Conservation (phyloP, 306 rosid species). For the Citrullus colocynthis region DNA sequence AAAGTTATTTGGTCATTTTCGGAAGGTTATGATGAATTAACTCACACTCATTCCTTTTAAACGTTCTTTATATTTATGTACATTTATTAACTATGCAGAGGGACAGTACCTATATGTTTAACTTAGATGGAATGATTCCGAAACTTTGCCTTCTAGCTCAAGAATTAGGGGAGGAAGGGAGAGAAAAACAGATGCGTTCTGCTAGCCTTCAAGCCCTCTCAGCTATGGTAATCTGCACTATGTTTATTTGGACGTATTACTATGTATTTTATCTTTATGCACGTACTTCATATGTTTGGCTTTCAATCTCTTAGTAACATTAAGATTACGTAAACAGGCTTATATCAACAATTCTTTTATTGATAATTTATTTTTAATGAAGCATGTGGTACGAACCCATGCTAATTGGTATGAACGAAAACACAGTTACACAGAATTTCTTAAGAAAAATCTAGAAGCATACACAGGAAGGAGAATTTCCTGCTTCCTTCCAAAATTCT, state of each 20-base stretch:
- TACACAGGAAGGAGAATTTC: neutral
- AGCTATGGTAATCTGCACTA: slow-evolving; percentile 50
- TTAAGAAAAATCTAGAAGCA: neutral
- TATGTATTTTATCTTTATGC: slow-evolving; percentile 5
- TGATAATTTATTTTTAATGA: neutral
- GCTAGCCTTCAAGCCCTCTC: slow-evolving; percentile 80
- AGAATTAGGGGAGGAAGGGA: slow-evolving; percentile 70
- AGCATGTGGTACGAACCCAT: neutral
- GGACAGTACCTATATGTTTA: slow-evolving; percentile 73
- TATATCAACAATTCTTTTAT: neutral
- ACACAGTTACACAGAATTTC: neutral
- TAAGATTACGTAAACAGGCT: neutral
- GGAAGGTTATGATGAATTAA: slow-evolving; percentile 2
- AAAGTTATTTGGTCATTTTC: neutral
- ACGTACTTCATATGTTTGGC: neutral
- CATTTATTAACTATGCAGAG: slow-evolving; percentile 30
- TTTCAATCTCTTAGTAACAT: neutral
- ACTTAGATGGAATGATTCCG: slow-evolving; percentile 67
- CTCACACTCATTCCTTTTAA: neutral
- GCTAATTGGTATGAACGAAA: neutral
- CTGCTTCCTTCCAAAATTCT: neutral
- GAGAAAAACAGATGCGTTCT: slow-evolving; percentile 32
- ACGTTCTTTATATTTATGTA: neutral
- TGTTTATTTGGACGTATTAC: neutral
- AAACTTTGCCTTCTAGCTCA: slow-evolving; percentile 80